These are phyloP conservation scores for Dictyostelium intermedium DNA, from an alignment of 78 protist species.

Conservation along the genomic window DNA sequence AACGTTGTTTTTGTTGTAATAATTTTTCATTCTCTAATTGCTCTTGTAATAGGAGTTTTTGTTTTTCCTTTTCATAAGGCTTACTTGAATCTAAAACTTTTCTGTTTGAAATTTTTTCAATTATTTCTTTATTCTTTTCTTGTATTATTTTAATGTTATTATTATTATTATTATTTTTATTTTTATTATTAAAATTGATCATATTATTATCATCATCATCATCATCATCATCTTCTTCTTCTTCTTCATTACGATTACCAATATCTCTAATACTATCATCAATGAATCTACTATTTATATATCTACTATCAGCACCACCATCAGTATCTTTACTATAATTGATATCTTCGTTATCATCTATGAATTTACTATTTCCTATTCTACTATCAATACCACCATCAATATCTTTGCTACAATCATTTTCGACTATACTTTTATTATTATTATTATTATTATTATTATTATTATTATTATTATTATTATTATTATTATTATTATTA, in stretches of 20 bases:
- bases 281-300: not conserved
- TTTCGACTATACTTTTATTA: not conserved
- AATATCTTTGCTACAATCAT: not conserved
- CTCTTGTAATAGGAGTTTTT: not conserved
- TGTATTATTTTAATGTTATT: not conserved
- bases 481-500: too few species aligned
- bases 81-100: not conserved
- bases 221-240: not conserved
- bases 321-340: not conserved
- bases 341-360: not conserved
- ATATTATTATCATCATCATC: not conserved
- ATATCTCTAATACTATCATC: not conserved
- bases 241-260: too few species aligned
- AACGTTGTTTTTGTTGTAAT: not conserved
- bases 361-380: not conserved
- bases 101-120: not conserved
- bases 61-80: not conserved
- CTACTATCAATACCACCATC: not conserved
- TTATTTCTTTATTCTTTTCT: not conserved
- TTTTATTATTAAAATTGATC: too few species aligned
- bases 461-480: too few species aligned
- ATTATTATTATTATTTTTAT: not conserved
- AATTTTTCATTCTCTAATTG: not conserved
- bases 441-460: not conserved
- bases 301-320: not conserved